Evolutionary conservation across 371 early-diverging fungal genomes (phyloP).

Genomic region (Mortierella polycephala): DNA sequence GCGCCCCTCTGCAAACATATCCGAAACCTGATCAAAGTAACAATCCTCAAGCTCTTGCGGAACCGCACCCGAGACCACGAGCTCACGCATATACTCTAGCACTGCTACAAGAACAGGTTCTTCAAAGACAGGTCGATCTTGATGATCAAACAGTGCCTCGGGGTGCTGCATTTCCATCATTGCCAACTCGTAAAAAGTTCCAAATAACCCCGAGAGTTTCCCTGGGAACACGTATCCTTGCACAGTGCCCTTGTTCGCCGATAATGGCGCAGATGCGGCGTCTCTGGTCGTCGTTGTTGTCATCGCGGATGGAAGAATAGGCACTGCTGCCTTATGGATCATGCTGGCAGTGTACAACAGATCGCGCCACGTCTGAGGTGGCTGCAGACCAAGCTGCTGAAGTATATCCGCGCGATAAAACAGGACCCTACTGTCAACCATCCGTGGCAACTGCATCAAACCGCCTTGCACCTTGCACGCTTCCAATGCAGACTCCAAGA

Average conservation of each 20-base stretch:
- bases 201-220: conserved; percentile 42
- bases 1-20: conserved; percentile 27
- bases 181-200: conserved; percentile 45
- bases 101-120: conserved; percentile 19
- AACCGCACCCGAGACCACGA: conserved; percentile 21
- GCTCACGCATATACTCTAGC: conserved; percentile 18
- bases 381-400: conserved; percentile 12
- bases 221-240: conserved; percentile 49
- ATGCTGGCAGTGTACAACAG: conserved; percentile 9
- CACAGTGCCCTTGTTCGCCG: background rate
- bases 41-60: conserved; percentile 26
- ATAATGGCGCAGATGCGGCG: too few species aligned
- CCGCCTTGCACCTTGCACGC: conserved; percentile 28
- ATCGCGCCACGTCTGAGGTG: conserved; percentile 32
- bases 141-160: conserved; percentile 19
- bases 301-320: background rate
- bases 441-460: conserved; percentile 37
- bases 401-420: conserved; percentile 32
- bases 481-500: conserved; percentile 29
- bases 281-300: too few species aligned
- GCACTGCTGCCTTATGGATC: conserved; percentile 9
- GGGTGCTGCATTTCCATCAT: conserved; percentile 37
- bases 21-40: conserved; percentile 42
- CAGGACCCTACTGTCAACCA: conserved; percentile 43
- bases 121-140: conserved; percentile 25